Percentiles rank a stretch among this genome's conserved stretches.
Evolutionary conservation across 2,329 filamentous ascomycete genomes (phyloP).

Genomic region (Aspergillus quadricinctus): DNA sequence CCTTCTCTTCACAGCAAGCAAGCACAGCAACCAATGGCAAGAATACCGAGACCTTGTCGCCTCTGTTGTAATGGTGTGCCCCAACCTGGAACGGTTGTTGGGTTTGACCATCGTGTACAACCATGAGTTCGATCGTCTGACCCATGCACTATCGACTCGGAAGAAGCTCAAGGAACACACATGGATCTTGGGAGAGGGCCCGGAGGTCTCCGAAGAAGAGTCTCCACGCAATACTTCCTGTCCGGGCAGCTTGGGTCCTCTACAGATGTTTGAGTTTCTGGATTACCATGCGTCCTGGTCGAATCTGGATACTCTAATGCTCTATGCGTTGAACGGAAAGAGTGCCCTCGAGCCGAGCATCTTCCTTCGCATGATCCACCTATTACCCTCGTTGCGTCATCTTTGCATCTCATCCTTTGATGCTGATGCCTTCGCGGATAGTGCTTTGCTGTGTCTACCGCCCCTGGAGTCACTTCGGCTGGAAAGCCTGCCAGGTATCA

Average conservation of each 20-base stretch:
- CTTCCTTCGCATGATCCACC: constrained; percentile 50
- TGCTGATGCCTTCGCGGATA: constrained; percentile 52
- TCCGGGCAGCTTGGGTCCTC: constrained; percentile 45
- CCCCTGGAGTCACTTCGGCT: constrained; percentile 51
- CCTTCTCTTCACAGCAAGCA: constrained; percentile 35
- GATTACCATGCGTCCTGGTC: constrained; percentile 51
- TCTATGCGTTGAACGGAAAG: constrained; percentile 44
- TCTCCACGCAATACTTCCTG: constrained; percentile 33
- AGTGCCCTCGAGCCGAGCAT: constrained; percentile 51
- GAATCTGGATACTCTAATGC: constrained; percentile 50
- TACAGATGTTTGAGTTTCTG: constrained; percentile 50
- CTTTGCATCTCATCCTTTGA: constrained; percentile 53
- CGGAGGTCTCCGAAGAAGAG: constrained; percentile 37
- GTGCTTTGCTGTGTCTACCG: constrained; percentile 51
- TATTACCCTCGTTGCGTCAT: constrained; percentile 50
- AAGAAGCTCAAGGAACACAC: constrained; percentile 51
- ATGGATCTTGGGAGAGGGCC: constrained; percentile 51
- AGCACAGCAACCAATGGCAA: constrained; percentile 40
- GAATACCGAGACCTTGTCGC: constrained; percentile 51
- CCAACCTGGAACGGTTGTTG: constrained; percentile 52
- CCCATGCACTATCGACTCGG: constrained; percentile 53
- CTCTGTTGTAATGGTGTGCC: constrained; percentile 56
- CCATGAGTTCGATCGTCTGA: constrained; percentile 52
- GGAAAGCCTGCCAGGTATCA: constrained; percentile 53
- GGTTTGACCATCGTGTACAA: constrained; percentile 52